These are phyloP conservation scores for Botrytis cinerea DNA, from an alignment of 2,329 filamentous ascomycete species.

Conservation along the genomic window DNA sequence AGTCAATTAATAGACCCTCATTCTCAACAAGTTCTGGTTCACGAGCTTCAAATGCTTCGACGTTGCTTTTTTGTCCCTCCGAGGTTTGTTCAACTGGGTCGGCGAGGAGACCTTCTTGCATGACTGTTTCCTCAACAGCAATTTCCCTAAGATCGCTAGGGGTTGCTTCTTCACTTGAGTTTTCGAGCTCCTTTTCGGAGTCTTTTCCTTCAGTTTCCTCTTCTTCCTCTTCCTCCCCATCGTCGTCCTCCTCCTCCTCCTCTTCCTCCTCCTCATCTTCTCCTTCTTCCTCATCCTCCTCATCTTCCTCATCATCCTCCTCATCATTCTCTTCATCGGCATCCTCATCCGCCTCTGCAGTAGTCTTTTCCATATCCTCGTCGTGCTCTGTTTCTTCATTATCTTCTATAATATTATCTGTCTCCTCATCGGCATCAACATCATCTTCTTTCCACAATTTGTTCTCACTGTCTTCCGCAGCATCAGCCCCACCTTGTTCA, in stretches of 20 bases:
- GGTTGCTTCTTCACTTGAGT: background rate
- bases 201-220: conserved; percentile 13
- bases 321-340: conserved; percentile 23
- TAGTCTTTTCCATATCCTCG: conserved; percentile 23
- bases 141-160: conserved; percentile 5
- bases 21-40: background rate
- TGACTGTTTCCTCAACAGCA: conserved; percentile 11
- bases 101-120: conserved; percentile 3
- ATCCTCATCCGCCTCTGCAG: conserved; percentile 24
- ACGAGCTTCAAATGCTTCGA: background rate
- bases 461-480: conserved; percentile 9
- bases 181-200: background rate
- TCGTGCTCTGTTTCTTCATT: conserved; percentile 20
- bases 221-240: conserved; percentile 23
- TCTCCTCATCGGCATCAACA: conserved; percentile 23
- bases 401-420: conserved; percentile 19
- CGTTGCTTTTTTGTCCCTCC: background rate
- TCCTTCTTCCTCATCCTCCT: conserved; percentile 27
- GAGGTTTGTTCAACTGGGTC: conserved; percentile 1
- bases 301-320: conserved; percentile 8
- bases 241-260: conserved; percentile 11
- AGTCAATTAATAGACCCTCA: background rate
- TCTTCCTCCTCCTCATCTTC: conserved; percentile 6
- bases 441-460: conserved; percentile 22
- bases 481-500: conserved; percentile 12